A percentile compares a stretch with the other conserved stretches of the same genome.
Conservation (phyloP, 305 asterid genomes). For the Fraxinus greggii region DNA sequence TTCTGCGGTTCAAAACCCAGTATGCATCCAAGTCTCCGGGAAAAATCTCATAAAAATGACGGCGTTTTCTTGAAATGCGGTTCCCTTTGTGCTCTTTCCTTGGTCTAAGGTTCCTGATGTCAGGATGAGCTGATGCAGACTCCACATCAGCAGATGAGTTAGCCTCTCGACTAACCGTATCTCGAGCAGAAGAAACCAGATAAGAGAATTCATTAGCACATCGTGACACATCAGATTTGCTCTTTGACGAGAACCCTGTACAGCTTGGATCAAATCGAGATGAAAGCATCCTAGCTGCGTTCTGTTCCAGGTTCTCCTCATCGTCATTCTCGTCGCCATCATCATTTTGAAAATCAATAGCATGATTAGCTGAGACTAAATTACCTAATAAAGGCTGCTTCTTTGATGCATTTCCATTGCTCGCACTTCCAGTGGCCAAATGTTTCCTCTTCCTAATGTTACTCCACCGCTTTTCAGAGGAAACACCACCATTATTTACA, state of each 20-base stretch:
- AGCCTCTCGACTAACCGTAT: slow-evolving; percentile 40
- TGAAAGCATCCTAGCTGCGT: slow-evolving; percentile 99
- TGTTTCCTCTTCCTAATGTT: slow-evolving; percentile 54
- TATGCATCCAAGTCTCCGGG: slow-evolving; percentile 61
- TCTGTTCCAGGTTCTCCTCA: slow-evolving; percentile 96
- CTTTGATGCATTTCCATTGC: slow-evolving; percentile 39
- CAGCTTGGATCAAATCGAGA: slow-evolving; percentile 96
- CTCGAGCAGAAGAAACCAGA: slow-evolving; percentile 49
- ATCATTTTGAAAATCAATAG: slow-evolving; percentile 54
- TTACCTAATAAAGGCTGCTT: slow-evolving; percentile 53
- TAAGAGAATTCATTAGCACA: slow-evolving; percentile 46
- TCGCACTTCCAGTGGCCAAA: slow-evolving; percentile 33
- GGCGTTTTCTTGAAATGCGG: slow-evolving; percentile 74
- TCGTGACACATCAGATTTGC: slow-evolving; percentile 46
- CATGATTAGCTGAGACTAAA: slow-evolving; percentile 39
- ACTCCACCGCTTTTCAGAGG: slow-evolving; percentile 42
- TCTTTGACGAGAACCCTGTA: slow-evolving; percentile 72
- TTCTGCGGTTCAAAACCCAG: slow-evolving; percentile 74
- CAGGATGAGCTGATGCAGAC: slow-evolving; percentile 48
- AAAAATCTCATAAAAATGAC: slow-evolving; percentile 85
- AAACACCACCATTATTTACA: slow-evolving; percentile 40
- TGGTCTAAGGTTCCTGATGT: slow-evolving; percentile 72
- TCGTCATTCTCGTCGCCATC: slow-evolving; percentile 89
- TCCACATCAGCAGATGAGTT: slow-evolving; percentile 51
- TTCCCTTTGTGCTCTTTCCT: slow-evolving; percentile 60